These are phyloP conservation scores for Cenchrus purpureus DNA, from an alignment of 176 grass and related monocot genomes.

Conservation along the genomic window DNA sequence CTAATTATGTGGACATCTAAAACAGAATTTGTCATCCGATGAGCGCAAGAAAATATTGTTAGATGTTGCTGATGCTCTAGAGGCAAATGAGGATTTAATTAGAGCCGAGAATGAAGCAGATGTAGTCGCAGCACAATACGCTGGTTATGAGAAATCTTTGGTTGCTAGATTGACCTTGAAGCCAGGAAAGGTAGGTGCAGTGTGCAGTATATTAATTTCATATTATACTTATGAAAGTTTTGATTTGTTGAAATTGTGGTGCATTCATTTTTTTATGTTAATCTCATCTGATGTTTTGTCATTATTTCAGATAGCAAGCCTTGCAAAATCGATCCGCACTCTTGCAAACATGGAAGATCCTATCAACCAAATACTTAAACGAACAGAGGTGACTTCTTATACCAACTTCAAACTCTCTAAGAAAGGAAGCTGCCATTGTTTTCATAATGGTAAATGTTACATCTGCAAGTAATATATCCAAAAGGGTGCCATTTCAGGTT, in stretches of 20 bases:
- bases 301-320: constrained; percentile 77
- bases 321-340: constrained; percentile 80
- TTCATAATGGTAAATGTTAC: neutral
- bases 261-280: constrained; percentile 29
- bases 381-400: constrained; percentile 65
- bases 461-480: neutral
- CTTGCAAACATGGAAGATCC: constrained; percentile 96
- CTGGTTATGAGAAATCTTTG: constrained; percentile 80
- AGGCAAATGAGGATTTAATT: constrained; percentile 71
- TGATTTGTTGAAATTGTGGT: neutral
- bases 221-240: constrained; percentile 2
- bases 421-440: constrained; percentile 10
- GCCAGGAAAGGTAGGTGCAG: constrained; percentile 64
- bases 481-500: constrained; percentile 55
- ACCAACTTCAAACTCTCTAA: constrained; percentile 20
- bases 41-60: constrained; percentile 84
- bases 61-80: constrained; percentile 86
- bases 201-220: neutral
- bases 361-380: constrained; percentile 77
- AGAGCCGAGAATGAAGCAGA: constrained; percentile 88
- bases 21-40: constrained; percentile 82
- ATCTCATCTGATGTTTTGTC: constrained; percentile 21
- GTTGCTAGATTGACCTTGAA: constrained; percentile 86
- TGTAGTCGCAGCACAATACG: constrained; percentile 67
- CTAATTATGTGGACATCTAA: neutral